Base-by-base conservation (phyloP, 768 basidiomycete species). In the Suillus plorans region DNA sequence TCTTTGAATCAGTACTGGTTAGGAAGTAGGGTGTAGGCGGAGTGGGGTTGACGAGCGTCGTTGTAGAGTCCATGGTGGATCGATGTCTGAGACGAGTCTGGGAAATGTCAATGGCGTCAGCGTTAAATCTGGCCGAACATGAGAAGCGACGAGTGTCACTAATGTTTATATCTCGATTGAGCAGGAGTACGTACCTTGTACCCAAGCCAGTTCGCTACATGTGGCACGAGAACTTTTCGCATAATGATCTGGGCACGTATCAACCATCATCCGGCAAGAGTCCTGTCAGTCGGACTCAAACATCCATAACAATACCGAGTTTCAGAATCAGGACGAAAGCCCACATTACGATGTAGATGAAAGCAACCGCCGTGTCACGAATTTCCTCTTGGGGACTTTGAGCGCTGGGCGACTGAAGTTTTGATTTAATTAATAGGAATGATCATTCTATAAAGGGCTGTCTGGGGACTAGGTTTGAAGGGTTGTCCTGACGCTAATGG, bases 1-100 rank as follows among this genome's bases (percentile, higher is more conserved):
- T 66, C 22, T 56, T 68, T 45, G 67, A 64, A 55, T 67, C 65
- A 4, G 66, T 42, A 13, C 66, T 68, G 60, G 71, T 74, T 44
- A 76, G 37, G 47, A 67, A 76, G 67, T 77, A 77, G 47, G 61
- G 1, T 14, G 71, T 77, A 28, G 76, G 74, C 22, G 72, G 72
- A 8, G 61, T 4, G 12, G 63, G 58, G 44, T 60, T 67, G 16
- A 76, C 76, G 52, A 76, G 76, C 1, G 74, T 76, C 53, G 63
- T 13, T 16, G 69, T 18, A 13, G 74, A 76, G 60, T 75, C 72
- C 74, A 76, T 77, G 18, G n/a, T 9, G 47, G 12, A 14, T 49
- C 47, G 45, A 47, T 47, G 49, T 25, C 49, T 50, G 4, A 49
- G 47, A 39, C 4, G 20, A n/a, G 44, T 18, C 45, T 47, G 45